Base-by-base conservation (phyloP, 495 filamentous ascomycete genomes). In the Tricharina praecox region DNA sequence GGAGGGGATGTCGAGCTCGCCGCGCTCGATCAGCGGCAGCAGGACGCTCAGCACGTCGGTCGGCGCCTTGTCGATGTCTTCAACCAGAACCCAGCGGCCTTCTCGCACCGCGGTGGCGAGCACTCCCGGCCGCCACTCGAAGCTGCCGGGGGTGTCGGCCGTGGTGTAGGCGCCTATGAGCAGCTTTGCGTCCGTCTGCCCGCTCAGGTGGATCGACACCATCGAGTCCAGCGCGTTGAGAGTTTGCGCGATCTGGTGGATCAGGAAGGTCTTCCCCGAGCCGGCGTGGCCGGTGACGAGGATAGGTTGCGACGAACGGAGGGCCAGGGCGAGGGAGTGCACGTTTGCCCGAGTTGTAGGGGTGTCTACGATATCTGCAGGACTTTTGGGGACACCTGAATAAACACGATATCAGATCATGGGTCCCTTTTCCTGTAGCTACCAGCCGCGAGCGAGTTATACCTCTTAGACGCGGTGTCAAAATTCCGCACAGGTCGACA, bases 141-240 rank as follows among this genome's bases (percentile, higher is more conserved):
- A 96, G 2, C 83, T 82, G 0, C 87, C 92, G 4, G 84, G 83
- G 36, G 78, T 81, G 21, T 71, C 66, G 23, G 70, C 70, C n/a
- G 84, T 85, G 5, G 86, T 78, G 62, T 99, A 95, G 67, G 93
- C 75, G 11, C 92, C 92, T 53, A 96, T 73, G 32, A 99, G 74
- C 62, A 90, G 78, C 57, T 95, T 99, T 0, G 85, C 85, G 66
- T 99, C 92, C 0, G 82, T 93, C 63, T 99, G 92, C 62, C 95
- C 92, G 56, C 95, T 95, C 23, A 99, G 69, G 59, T 96, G 85
- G 26, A 99, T 70, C 7, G 86, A 93, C 26, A 96, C 76, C 74
- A 96, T 79, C 33, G 75, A 74, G 20, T 73, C 67, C 4, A 78
- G 70, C 50, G 81, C 80, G 20, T 79, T 79, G 50, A 94, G 73